Base-by-base conservation (phyloP, 495 filamentous ascomycete genomes). In the Neurospora tetrasperma region DNA sequence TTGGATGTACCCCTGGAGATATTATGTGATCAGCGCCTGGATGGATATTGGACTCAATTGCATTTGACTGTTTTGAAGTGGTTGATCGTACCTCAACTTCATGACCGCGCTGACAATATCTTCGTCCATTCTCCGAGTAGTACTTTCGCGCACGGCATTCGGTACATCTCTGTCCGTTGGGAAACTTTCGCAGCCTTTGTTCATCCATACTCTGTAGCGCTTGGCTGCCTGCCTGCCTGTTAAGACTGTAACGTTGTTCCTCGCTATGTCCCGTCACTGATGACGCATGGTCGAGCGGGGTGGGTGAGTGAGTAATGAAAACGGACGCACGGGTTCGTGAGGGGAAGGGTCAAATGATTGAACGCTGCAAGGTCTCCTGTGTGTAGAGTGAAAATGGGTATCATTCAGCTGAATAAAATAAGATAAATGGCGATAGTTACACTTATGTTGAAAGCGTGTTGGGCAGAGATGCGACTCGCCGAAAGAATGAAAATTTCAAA, bases 41-140 rank as follows among this genome's bases (percentile, higher is more conserved):
- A 41, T 35, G 46, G 41, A 41, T 70, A 27, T 46, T 46, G 8
- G 9, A 73, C 46, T 12, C 27, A 2, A 12, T 18, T 18, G 10
- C 18, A 39, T 23, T 38, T 44, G 35, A 8, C 20, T 16, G 3
- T 4, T 27, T n/a, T 39, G 10, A 2, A 31, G 46, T 14, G 18
- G 70, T 43, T n/a, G 18, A 5, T 70, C 71, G 59, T 69, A 81
- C 86, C 74, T 87, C 84, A 35, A 86, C 82, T 68, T 84, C 83
- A 76, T 88, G 86, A 9, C 86, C 86, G 46, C 86, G 85, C 27
- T 85, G 78, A 72, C 86, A 88, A 73, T 86, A 88, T n/a, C 82
- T 80, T 12, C 82, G 76, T 18, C 85, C 86, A 73, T 84, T 81
- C 72, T 85, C 83, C 71, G 81, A 77, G 71, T 87, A 86, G 80